Base-by-base conservation (phyloP, 2,329 filamentous ascomycete species). In the Blumeriella jaapii region DNA sequence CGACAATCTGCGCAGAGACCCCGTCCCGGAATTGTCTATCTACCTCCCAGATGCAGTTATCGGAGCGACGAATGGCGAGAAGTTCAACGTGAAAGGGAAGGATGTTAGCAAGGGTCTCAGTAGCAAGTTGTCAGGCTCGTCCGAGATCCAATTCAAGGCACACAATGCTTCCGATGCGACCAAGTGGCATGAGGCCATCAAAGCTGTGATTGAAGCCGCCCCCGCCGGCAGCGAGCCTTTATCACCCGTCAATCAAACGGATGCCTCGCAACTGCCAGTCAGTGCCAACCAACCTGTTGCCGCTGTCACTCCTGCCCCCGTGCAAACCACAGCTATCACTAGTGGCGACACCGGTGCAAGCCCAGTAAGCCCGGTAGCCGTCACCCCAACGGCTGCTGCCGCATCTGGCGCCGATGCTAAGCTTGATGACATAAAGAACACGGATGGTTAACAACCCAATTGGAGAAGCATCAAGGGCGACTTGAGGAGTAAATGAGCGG, bases 81-180 rank as follows among this genome's bases (percentile, higher is more conserved):
- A 93, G 61, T 96, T 98, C 69, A 84, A 76, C 53, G 69, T 98
- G 59, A 94, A 94, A 65, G 91, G 91, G 59, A 96, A 96, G 61
- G 87, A 98, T 56, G 74, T 79, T 38, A 80, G 78, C 52, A 82
- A 82, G 55, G 82, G 80, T 45, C 62, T 95, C 45, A 78, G 79
- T 52, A 81, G 78, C 63, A 89, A 85, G 55, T 72, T 95, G 47
- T 74, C 80, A 30, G 83, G 87, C 46, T 74, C 63, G 16, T 77
- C 84, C 25, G 89, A 96, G 60, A 68, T 93, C 23, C 64, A 70
- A 18, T 95, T 95, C 74, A 93, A 93, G 63, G 86, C 87, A 0
- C 80, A 86, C 59, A 85, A 82, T 1, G 59, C 83, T 2, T 67
- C 71, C 17, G 85, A 93, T 45, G 86, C 89, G 0, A 67, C 80